Evolutionary conservation across 257 asterid species (phyloP).

Genomic region (Gentiana macrophylla): DNA sequence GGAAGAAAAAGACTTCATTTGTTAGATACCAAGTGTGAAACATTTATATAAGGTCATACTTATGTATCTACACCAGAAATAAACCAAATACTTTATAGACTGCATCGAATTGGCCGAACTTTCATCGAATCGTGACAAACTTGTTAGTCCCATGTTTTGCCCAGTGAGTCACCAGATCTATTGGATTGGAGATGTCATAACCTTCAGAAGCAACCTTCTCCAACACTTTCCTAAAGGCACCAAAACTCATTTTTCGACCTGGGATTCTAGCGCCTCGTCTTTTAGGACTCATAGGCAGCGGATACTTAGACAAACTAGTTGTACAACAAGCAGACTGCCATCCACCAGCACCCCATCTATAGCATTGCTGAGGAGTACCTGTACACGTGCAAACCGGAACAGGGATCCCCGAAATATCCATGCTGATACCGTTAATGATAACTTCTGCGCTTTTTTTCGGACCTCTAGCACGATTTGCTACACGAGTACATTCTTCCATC

Average conservation of each 20-base stretch:
- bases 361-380: conserved; percentile 70
- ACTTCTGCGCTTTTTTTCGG: conserved; percentile 74
- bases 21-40: conserved; percentile 42
- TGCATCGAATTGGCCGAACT: conserved; percentile 21
- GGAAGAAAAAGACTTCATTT: conserved; percentile 19
- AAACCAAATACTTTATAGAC: conserved; percentile 19
- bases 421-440: conserved; percentile 49
- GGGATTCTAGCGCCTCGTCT: conserved; percentile 83
- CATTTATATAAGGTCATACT: conserved; percentile 34
- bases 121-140: conserved; percentile 70
- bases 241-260: conserved; percentile 88
- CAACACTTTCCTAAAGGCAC: conserved; percentile 79
- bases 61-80: conserved; percentile 50
- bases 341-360: conserved; percentile 95
- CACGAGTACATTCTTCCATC: conserved; percentile 27
- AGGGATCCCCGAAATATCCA: conserved; percentile 72
- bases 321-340: conserved; percentile 97
- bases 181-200: conserved; percentile 56
- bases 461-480: conserved; percentile 45
- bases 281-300: conserved; percentile 76
- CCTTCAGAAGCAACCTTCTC: conserved; percentile 73
- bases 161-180: conserved; percentile 79
- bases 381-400: conserved; percentile 84
- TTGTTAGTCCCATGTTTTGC: conserved; percentile 92
- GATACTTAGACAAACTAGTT: conserved; percentile 53